A percentile compares a stretch with the other conserved stretches of the same genome.
These are phyloP conservation scores for Pseudogymnoascus sp. DNA, from an alignment of 2,329 filamentous ascomycete genomes.

Conservation along the genomic window DNA sequence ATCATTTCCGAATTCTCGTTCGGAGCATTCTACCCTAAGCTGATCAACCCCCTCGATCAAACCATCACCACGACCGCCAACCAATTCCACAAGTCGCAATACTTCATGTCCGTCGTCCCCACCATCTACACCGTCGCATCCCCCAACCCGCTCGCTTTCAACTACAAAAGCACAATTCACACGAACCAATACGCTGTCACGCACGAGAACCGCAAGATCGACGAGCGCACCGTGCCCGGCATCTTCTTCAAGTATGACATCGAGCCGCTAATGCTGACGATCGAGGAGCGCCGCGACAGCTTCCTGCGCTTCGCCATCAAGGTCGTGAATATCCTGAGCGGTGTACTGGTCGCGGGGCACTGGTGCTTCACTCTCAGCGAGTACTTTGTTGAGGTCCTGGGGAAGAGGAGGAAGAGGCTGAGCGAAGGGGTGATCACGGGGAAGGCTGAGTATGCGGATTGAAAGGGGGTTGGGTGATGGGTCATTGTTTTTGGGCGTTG, in stretches of 20 bases:
- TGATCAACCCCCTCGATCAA: constrained; percentile 88
- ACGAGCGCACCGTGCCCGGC: constrained; percentile 68
- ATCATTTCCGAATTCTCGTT: constrained; percentile 94
- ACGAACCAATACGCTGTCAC: constrained; percentile 99
- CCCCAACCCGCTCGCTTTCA: constrained; percentile 21
- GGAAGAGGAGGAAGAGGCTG: constrained; percentile 27
- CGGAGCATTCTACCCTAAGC: constrained; percentile 88
- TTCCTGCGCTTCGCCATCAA: constrained; percentile 69
- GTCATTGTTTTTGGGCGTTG: neutral
- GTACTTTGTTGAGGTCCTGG: constrained; percentile 54
- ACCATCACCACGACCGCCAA: constrained; percentile 67
- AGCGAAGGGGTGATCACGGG: constrained; percentile 30
- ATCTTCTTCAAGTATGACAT: constrained; percentile 99
- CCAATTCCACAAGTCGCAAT: constrained; percentile 95
- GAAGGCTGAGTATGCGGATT: constrained; percentile 23
- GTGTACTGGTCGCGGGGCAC: constrained; percentile 85
- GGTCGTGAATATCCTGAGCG: constrained; percentile 82
- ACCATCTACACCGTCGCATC: constrained; percentile 73
- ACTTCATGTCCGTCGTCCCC: constrained; percentile 91
- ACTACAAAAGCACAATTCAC: constrained; percentile 53
- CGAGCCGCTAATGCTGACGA: constrained; percentile 81
- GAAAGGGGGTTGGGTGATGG: constrained; percentile 10
- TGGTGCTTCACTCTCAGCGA: constrained; percentile 85
- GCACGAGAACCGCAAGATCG: constrained; percentile 66
- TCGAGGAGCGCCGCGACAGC: constrained; percentile 72